Base-by-base conservation (phyloP, 768 basidiomycete species). In the Trichaptum fuscoviolaceum region DNA sequence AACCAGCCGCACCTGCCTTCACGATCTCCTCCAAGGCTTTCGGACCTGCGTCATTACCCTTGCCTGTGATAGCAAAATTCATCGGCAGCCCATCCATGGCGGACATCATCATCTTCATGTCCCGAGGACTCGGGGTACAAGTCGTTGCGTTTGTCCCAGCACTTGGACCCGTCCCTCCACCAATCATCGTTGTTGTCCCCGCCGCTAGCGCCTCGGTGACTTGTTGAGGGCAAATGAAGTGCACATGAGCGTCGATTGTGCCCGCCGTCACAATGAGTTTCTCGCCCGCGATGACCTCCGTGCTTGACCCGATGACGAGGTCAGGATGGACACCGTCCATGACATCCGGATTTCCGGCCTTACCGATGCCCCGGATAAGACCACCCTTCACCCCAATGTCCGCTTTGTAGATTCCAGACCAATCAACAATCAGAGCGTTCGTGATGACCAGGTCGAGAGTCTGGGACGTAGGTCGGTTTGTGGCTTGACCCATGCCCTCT, bases 401-500 rank as follows among this genome's bases (percentile, higher is more conserved):
- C 23, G 96, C 96, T 84, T 98, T 98, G 86, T 91, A 93, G 67
- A 99, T 97, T 1, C 95, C 95, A 34, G 86, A 87, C 92, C 93
- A 98, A 75, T 99, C 96, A 52, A 99, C 78, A 69, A 99, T 90
- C 63, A 99, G 82, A 1, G 93, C 95, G 73, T 97, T 99, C 57
- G 95, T 99, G 74, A 99, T 95, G 66, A 98, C 89, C 25, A 97
- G 84, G 74, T 99, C 96, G 60, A 99, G 84, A 0, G 88, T 83
- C 62, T 92, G 88, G 0, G 72, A 69, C 9, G 91, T 84, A 0
- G 85, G 81, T 15, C 87, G 79, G 69, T 91, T 87, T 1, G 91
- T 92, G 0, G 89, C 89, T 75, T 99, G 96, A 8, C 96, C 97
- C 92, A 97, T 96, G 6, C 97, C 97, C 72, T 99, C 97, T 25